A percentile compares a stretch with the other conserved stretches of the same genome.
These are phyloP conservation scores for Coemansia nantahalensis DNA, from an alignment of 192 early-diverging fungal species.

Conservation along the genomic window DNA sequence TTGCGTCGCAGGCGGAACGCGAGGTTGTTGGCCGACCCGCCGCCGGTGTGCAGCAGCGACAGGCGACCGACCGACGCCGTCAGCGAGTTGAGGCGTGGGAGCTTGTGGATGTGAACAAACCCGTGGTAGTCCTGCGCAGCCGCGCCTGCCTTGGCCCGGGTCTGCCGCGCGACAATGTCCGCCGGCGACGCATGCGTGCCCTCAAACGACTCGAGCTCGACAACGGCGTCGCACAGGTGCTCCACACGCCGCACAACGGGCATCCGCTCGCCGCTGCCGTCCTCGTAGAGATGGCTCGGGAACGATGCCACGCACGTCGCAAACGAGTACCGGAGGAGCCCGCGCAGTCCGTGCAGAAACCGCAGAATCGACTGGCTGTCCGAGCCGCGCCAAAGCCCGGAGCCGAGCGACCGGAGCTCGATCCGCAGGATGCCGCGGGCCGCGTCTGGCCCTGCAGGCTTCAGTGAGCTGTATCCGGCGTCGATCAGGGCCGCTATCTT, in stretches of 20 bases:
- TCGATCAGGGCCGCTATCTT: constrained; percentile 60
- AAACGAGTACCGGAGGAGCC: constrained; percentile 73
- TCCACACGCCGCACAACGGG: constrained; percentile 66
- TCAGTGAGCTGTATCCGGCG: constrained; percentile 64
- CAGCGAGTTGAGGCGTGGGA: constrained; percentile 74
- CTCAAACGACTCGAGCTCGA: constrained; percentile 93
- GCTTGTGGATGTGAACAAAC: constrained; percentile 80
- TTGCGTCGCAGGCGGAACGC: constrained; percentile 89
- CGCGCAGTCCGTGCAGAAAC: constrained; percentile 74
- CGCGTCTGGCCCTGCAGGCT: constrained; percentile 20
- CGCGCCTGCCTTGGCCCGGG: constrained; percentile 52
- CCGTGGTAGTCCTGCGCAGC: constrained; percentile 75
- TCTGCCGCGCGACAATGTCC: constrained; percentile 52
- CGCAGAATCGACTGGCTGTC: constrained; percentile 55
- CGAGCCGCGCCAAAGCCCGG: constrained; percentile 72
- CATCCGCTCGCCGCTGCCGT: constrained; percentile 28
- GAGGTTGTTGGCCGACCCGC: constrained; percentile 63
- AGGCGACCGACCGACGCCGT: constrained; percentile 67
- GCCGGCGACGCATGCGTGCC: constrained; percentile 53
- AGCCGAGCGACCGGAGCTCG: constrained; percentile 76
- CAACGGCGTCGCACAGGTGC: constrained; percentile 79
- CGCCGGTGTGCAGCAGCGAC: constrained; percentile 59
- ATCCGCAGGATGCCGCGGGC: constrained; percentile 74
- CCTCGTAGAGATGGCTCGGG: constrained; percentile 73
- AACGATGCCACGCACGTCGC: constrained; percentile 77